Evolutionary conservation across 805 yeast species (phyloP).

Genomic region (Candida andamanensis): DNA sequence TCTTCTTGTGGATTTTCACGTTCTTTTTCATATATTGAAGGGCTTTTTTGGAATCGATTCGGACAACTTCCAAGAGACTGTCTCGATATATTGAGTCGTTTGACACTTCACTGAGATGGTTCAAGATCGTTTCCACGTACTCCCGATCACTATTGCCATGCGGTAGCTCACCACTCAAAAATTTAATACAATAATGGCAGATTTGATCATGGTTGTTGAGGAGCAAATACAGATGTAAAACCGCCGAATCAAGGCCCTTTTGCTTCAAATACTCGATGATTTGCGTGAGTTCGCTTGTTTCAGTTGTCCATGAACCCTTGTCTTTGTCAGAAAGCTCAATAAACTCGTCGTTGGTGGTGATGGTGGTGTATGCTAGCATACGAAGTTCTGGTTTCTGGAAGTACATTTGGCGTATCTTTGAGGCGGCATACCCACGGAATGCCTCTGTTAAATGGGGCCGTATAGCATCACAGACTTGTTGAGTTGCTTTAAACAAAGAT

Average conservation of each 20-base stretch:
- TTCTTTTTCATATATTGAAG: constrained; percentile 27
- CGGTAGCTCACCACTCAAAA: no score
- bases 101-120: constrained; percentile 10
- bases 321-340: constrained; percentile 12
- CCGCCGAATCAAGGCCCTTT: constrained; percentile 8
- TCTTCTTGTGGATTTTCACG: constrained; percentile 18
- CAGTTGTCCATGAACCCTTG: constrained; percentile 11
- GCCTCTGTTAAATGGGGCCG: background rate
- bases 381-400: constrained; percentile 5
- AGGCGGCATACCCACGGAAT: constrained; percentile 5
- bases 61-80: constrained; percentile 26
- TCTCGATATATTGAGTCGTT: constrained; percentile 24
- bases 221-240: constrained; percentile 8
- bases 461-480: background rate
- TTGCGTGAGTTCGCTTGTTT: constrained; percentile 2
- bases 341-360: constrained; percentile 7
- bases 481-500: background rate
- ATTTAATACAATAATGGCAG: constrained; percentile 2
- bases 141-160: no score
- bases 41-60: constrained; percentile 23
- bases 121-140: constrained; percentile 2
- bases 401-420: constrained; percentile 6
- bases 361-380: constrained; percentile 8
- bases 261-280: constrained; percentile 6
- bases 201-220: constrained; percentile 7